Base-by-base conservation (phyloP, 352 stramenopile genomes). In the Phytophthora tentaculata region DNA sequence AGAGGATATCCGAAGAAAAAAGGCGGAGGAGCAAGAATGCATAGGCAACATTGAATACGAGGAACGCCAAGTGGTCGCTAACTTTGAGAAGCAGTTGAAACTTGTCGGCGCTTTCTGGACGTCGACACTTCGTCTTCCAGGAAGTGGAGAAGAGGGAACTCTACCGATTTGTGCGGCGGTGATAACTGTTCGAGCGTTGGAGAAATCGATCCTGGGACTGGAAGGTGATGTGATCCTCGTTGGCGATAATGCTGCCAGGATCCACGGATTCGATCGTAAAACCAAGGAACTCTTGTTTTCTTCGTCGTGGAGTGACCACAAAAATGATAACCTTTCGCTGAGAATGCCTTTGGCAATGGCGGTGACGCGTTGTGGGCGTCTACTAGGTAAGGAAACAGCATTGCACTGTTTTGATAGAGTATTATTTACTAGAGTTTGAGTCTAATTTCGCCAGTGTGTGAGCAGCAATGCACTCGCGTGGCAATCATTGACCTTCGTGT, bases 71-170 rank as follows among this genome's bases (percentile, higher is more conserved):
- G 29, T 65, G 8, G 69, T 87, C 2, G 26, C 56, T 5, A 44
- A 20, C 8, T 81, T 91, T 14, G 83, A 92, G 59, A 66, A 74
- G 53, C 72, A 77, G 37, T 47, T 91, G 17, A 64, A 63, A 24
- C 78, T 83, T 0, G 63, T 91, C 0, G 83, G 80, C 0, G 74
- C 85, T 0, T 87, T 88, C 43, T 91, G 76, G 41, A 77, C 64
- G 0, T 69, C 61, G 1, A 80, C 86, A 12, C 62, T 90, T 13
- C 16, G 37, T 13, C 19, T 86, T 2, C 37, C 56, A n/a, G 19
- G 24, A 13, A 35, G 19, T 48, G 19, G 28, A 23, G 24, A 32
- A 9, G 35, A 57, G 41, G 43, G 35, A 43, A n/a, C 65, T 26
- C 43, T 77, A 23, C 76, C 71, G 22, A 52, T 71, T 5, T 75